Evolutionary conservation across 768 basidiomycete genomes (phyloP), one percentile per base, ranked within the genome.

Genomic region (Phaffia australis): DNA sequence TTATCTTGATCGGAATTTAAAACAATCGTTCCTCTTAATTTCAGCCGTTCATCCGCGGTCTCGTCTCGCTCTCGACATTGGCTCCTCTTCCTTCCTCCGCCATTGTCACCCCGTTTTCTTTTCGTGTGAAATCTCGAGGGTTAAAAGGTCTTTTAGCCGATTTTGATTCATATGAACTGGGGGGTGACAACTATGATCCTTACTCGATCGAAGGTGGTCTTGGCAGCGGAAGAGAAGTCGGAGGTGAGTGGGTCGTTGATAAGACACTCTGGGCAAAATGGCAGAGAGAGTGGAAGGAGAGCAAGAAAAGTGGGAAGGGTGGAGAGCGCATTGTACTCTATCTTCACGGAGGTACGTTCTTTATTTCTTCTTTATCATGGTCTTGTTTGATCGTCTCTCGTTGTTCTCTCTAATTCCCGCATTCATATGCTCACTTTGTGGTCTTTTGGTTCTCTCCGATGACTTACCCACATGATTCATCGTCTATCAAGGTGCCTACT

Each of bases 241-340:
- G 84, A 1, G 94, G 91, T 0, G 94, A 99, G 79, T 99, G 94
- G 94, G 85, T 98, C 27, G 87, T 97, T n/a, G 89, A 89, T 47
- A 87, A 87, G 75, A 84, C 83, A 70, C 83, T 93, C 0, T 99
- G 94, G 94, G 85, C 84, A 70, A 79, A 84, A 32, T 79, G 95
- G 70, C 91, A 95, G 73, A 78, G 81, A 19, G 89, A 93, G 72
- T 88, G 88, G 83, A 84, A 82, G 73, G 79, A 75, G 67, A 29
- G 60, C 27, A 56, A 63, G 56, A 50, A 57, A 19, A 23, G 35
- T 11, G 35, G 35, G 14, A 71, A 63, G 58, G 57, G 50, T 46
- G 56, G 49, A n/a, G 68, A 94, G 66, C 81, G 87, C 58, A 86
- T 97, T 32, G 84, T 95, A n/a, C 81, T 95, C 9, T 98, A 91